phyloP scores from a whole-genome alignment of 306 rosid species.

The Glycyrrhiza uralensis region DNA sequence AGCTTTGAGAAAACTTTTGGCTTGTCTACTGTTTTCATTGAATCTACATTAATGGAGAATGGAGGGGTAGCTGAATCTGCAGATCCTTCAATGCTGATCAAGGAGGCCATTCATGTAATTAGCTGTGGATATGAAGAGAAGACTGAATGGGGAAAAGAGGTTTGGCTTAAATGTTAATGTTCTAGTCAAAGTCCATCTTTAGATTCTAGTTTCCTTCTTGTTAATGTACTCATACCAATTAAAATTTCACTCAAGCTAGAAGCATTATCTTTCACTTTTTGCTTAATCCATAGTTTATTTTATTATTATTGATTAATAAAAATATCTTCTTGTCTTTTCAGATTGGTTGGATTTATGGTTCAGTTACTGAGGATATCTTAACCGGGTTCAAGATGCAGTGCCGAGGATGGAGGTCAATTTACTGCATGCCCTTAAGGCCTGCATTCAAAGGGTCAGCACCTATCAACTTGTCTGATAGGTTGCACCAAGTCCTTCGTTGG shows the following conservation, averaged over 20 bases:
- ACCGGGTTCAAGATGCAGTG: slow-evolving; percentile 98
- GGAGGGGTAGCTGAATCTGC: slow-evolving; percentile 90
- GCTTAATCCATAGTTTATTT: not conserved
- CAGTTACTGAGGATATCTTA: slow-evolving; percentile 95
- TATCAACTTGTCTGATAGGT: slow-evolving; percentile 84
- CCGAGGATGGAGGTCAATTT: slow-evolving; percentile 96
- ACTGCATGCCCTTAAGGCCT: slow-evolving; percentile 97
- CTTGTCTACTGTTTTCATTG: slow-evolving; percentile 81
- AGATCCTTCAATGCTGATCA: slow-evolving; percentile 73
- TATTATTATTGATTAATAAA: slow-evolving; percentile 10
- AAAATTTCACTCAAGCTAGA: not conserved
- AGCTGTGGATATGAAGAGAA: slow-evolving; percentile 96
- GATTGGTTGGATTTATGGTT: slow-evolving; percentile 99
- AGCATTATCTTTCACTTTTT: not conserved
- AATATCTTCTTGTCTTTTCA: slow-evolving; percentile 27
- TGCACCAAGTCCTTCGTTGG: slow-evolving; percentile 99
- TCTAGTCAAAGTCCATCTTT: slow-evolving; percentile 20
- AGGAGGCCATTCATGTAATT: slow-evolving; percentile 96
- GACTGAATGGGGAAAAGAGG: slow-evolving; percentile 99
- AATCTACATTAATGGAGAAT: slow-evolving; percentile 87
- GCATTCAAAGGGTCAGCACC: slow-evolving; percentile 99
- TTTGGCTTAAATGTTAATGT: slow-evolving; percentile 24
- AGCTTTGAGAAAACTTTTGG: slow-evolving; percentile 97
- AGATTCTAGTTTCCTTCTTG: slow-evolving; percentile 3
- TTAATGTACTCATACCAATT: not conserved